These are phyloP conservation scores for Erysimum cheiranthoides DNA, from an alignment of 345 rosid genomes.

Conservation along the genomic window DNA sequence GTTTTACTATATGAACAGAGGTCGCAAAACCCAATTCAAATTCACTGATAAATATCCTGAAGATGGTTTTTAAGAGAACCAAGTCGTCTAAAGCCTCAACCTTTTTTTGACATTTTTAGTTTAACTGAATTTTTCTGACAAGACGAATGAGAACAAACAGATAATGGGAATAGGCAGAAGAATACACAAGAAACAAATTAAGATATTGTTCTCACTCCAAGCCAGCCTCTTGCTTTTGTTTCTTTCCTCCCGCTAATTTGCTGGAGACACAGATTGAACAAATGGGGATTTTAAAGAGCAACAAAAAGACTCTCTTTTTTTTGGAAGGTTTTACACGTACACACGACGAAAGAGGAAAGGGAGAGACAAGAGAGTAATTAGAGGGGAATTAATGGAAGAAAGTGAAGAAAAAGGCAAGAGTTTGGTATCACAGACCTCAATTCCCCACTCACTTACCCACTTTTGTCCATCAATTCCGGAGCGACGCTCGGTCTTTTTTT, in stretches of 20 bases:
- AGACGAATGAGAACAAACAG: slow-evolving; percentile 9
- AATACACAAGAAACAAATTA: slow-evolving; percentile 18
- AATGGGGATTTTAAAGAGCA: background rate
- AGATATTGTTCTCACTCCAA: slow-evolving; percentile 26
- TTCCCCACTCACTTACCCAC: slow-evolving; percentile 38
- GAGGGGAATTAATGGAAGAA: slow-evolving; percentile 28
- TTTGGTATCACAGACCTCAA: slow-evolving; percentile 36
- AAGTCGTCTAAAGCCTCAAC: slow-evolving; percentile 13
- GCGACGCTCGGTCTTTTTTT: slow-evolving; percentile 22
- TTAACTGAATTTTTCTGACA: background rate
- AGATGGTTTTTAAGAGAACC: background rate
- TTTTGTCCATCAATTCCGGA: slow-evolving; percentile 46
- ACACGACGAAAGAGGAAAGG: slow-evolving; percentile 27
- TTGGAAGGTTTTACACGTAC: background rate
- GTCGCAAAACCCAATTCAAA: slow-evolving; percentile 19
- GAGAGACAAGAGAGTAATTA: slow-evolving; percentile 18
- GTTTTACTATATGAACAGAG: slow-evolving; percentile 9
- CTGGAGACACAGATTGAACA: background rate
- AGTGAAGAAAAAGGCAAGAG: slow-evolving; percentile 25
- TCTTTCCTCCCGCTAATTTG: slow-evolving; percentile 1
- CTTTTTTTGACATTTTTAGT: slow-evolving; percentile 11
- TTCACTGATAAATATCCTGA: background rate
- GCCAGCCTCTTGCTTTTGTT: background rate
- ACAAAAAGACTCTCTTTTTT: background rate
- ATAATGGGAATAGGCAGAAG: background rate